A percentile compares a stretch with the other conserved stretches of the same genome.
Conservation (phyloP, 2,329 filamentous ascomycete genomes). For the Paracoccidioides lutzii region DNA sequence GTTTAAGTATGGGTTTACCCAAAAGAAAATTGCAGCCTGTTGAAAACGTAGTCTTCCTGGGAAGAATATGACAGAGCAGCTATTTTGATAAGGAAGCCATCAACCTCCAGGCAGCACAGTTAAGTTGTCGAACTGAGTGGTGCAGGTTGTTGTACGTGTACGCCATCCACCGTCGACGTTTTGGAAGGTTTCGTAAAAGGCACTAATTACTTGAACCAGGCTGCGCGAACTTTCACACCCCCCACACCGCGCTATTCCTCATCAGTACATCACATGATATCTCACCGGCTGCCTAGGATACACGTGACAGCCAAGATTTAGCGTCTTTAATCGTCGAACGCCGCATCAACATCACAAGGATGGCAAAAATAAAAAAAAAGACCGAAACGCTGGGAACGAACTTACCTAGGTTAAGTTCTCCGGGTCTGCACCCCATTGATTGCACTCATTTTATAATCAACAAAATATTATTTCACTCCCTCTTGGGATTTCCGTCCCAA, state of each 20-base stretch:
- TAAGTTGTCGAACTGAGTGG: background rate
- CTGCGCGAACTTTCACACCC: background rate
- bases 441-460: background rate
- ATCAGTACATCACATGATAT: background rate
- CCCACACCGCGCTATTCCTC: background rate
- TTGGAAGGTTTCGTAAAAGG: too few relatives aligned
- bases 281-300: background rate
- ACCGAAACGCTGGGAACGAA: too few relatives aligned
- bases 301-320: background rate
- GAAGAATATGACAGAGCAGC: background rate
- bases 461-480: background rate
- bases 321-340: background rate
- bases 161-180: too few relatives aligned
- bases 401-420: too few relatives aligned
- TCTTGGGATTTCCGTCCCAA: too few relatives aligned
- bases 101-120: background rate
- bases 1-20: background rate
- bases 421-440: too few relatives aligned
- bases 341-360: too few relatives aligned
- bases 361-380: too few relatives aligned
- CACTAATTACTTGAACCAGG: too few relatives aligned
- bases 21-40: background rate
- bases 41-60: background rate
- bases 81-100: background rate
- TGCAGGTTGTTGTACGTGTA: background rate